These are phyloP conservation scores for Xylaria longipes DNA, from an alignment of 495 filamentous ascomycete genomes.

Conservation along the genomic window DNA sequence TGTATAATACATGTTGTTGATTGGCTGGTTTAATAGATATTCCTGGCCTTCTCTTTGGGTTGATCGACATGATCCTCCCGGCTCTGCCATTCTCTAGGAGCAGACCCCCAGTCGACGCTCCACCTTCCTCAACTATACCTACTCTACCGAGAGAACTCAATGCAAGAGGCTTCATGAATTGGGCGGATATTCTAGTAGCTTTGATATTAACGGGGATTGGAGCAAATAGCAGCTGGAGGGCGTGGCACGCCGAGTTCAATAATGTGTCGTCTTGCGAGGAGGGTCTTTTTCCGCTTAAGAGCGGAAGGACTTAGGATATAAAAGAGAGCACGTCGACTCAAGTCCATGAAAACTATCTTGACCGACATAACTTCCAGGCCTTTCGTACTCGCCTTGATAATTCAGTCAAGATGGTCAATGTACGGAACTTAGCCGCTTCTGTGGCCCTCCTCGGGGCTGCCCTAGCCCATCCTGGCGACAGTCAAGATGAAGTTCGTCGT, in stretches of 20 bases:
- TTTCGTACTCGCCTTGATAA: background rate
- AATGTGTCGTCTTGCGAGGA: slow-evolving; percentile 1
- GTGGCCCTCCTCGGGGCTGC: slow-evolving; percentile 38
- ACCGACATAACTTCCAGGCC: background rate
- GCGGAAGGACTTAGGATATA: slow-evolving; percentile 4
- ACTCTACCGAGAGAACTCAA: background rate
- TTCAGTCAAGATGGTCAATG: slow-evolving; percentile 32
- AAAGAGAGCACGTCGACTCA: slow-evolving; percentile 5
- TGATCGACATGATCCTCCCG: slow-evolving; percentile 3
- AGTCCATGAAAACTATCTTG: background rate
- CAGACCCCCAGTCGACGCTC: background rate
- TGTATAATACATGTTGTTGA: slow-evolving; percentile 11
- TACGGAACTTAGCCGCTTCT: slow-evolving; percentile 35
- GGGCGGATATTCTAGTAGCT: background rate
- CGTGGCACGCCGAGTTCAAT: background rate
- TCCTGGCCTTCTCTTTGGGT: background rate
- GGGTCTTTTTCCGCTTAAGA: background rate
- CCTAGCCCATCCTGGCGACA: slow-evolving; percentile 48
- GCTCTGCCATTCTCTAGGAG: background rate
- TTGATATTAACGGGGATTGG: background rate
- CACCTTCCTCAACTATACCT: slow-evolving; percentile 7
- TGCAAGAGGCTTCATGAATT: background rate
- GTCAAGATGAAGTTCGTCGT: slow-evolving; percentile 41
- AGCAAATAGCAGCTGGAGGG: background rate
- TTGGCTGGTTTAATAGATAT: background rate